Base-by-base conservation (phyloP, 2,329 filamentous ascomycete species). In the Fusarium xylarioides region DNA sequence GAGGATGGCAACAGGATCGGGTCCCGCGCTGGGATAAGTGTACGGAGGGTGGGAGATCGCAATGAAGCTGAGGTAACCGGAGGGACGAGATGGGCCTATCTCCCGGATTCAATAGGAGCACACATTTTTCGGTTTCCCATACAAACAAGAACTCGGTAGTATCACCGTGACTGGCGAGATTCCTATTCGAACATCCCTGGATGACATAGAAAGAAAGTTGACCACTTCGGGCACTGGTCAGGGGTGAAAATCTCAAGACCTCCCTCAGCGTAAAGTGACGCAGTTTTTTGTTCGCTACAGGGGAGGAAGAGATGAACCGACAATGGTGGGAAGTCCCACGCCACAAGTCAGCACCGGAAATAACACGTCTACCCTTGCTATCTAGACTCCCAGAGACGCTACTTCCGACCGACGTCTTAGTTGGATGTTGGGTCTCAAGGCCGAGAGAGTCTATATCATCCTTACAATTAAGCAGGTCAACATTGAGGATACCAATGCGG, bases 141-240 rank as follows among this genome's bases (percentile, higher is more conserved):
- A 34, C 16, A 50, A 34, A 11, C 15, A 11, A n/a, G 47, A 50
- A 32, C 3, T 50, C 16, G n/a, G 18, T 19, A 34, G 47, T 19
- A 32, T 5, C 11, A 15, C 47, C n/a, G 30, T 23, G 30, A 11
- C 47, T 50, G 47, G 21, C 30, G 30, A 34, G 30, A 34, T 23
- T 23, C 47, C 15, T 4, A 23, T n/a, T 50, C 11, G 30, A 50
- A 19, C 30, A 34, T 19, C 30, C 28, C 16, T 9, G 28, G 47
- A 18, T 32, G 5, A 23, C n/a, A 34, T 23, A 19, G 11, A 2
- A 12, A 19, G 47, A 50, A 23, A 18, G 47, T 90, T 54, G 93
- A 95, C 80, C 93, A 96, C 83, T 95, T 96, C 81, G 91, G 91
- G 19, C 87, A 89, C 76, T 96, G 93, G 93, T 86, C 82, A 82